Percentiles rank a stretch among this genome's conserved stretches.
phyloP scores from a whole-genome alignment of 2,329 filamentous ascomycete genomes.

The Pseudocercospora pini-densiflorae region DNA sequence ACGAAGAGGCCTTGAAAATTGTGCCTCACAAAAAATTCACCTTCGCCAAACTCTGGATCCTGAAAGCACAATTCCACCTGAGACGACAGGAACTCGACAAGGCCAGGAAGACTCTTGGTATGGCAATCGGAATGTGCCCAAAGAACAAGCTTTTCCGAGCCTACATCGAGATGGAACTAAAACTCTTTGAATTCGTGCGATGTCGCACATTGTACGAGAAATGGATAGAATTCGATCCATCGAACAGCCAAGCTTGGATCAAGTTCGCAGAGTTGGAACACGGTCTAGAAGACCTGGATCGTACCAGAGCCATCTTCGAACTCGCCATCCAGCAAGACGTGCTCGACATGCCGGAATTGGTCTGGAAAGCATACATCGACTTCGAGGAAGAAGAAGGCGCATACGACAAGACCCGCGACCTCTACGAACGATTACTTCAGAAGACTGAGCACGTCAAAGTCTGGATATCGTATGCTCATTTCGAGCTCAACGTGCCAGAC shows the following conservation, averaged over 20 bases:
- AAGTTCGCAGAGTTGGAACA: slow-evolving; percentile 93
- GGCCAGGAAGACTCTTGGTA: slow-evolving; percentile 86
- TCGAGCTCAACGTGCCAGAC: slow-evolving; percentile 93
- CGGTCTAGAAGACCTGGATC: slow-evolving; percentile 85
- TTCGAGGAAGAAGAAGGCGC: slow-evolving; percentile 90
- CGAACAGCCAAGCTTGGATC: slow-evolving; percentile 94
- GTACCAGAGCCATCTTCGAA: slow-evolving; percentile 89
- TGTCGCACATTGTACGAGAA: slow-evolving; percentile 94
- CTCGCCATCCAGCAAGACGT: slow-evolving; percentile 80
- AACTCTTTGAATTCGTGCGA: slow-evolving; percentile 89
- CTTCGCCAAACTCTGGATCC: slow-evolving; percentile 94
- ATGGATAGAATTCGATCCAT: slow-evolving; percentile 87
- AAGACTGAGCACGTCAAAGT: slow-evolving; percentile 99
- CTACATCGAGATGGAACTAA: slow-evolving; percentile 90
- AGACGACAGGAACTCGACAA: slow-evolving; percentile 79
- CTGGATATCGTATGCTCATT: slow-evolving; percentile 98
- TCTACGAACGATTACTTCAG: slow-evolving; percentile 89
- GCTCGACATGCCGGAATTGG: slow-evolving; percentile 94
- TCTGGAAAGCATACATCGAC: slow-evolving; percentile 99
- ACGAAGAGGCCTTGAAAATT: slow-evolving; percentile 82
- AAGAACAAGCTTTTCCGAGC: slow-evolving; percentile 95
- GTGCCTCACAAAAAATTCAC: slow-evolving; percentile 97
- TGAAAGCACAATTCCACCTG: slow-evolving; percentile 92
- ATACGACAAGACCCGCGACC: slow-evolving; percentile 76
- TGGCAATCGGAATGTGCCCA: slow-evolving; percentile 89